Evolutionary conservation across 2,329 filamentous ascomycete genomes (phyloP).

Genomic region (Coniochaeta sp.): DNA sequence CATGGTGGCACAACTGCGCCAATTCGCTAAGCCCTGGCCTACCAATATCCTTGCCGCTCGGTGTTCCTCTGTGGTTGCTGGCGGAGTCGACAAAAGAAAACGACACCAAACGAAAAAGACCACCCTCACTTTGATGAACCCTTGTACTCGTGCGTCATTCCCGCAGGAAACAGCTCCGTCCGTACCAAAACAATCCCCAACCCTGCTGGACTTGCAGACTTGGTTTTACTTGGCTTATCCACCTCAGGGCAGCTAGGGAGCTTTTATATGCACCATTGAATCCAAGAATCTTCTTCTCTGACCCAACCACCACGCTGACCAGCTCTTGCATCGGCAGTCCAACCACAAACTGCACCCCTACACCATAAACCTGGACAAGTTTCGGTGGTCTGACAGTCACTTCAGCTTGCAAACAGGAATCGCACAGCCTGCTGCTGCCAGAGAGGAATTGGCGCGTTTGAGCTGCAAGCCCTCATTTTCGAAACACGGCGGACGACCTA

Average conservation of each 20-base stretch:
- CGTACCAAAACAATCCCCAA: background rate
- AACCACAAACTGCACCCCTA: background rate
- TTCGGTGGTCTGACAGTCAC: background rate
- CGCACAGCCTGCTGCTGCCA: background rate
- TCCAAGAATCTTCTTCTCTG: background rate
- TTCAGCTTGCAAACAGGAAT: background rate
- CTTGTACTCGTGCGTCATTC: slow-evolving; percentile 2
- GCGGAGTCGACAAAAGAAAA: background rate
- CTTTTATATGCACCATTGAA: background rate
- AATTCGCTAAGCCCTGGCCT: background rate
- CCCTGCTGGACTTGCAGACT: background rate
- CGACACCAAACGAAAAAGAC: background rate
- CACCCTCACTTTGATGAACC: background rate
- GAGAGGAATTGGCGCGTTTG: background rate
- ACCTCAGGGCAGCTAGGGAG: background rate
- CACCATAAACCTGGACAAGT: background rate
- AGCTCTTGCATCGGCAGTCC: background rate
- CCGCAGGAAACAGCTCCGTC: background rate
- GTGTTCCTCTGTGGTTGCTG: background rate
- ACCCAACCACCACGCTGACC: background rate
- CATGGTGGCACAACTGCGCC: background rate
- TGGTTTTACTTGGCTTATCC: background rate
- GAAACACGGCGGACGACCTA: background rate
- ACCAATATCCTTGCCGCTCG: background rate
- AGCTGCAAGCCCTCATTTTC: background rate